A percentile compares a stretch with the other conserved stretches of the same genome.
Conservation (phyloP, 495 filamentous ascomycete genomes). For the Cenococcum geophilum region DNA sequence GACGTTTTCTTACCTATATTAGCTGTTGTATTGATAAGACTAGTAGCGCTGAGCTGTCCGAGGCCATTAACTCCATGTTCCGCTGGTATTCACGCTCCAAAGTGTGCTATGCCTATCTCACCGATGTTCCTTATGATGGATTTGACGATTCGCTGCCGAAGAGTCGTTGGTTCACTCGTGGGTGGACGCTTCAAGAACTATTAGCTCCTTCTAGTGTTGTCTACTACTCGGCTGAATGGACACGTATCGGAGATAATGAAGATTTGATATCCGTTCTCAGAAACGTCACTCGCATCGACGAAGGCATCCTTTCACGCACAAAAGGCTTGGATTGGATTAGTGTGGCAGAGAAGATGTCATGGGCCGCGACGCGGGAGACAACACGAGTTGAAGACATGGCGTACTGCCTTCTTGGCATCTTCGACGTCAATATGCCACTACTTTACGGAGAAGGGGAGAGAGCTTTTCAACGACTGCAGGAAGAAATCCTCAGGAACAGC, state of each 20-base stretch:
- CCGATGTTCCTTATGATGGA: not conserved
- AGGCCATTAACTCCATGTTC: constrained; percentile 46
- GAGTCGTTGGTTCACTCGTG: constrained; percentile 25
- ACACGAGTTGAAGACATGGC: constrained; percentile 24
- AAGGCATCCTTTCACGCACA: not conserved
- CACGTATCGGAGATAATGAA: constrained; percentile 8
- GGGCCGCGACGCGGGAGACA: constrained; percentile 19
- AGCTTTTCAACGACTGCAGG: constrained; percentile 21
- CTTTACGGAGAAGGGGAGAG: constrained; percentile 25
- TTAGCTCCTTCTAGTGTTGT: constrained; percentile 17
- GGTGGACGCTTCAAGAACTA: constrained; percentile 28
- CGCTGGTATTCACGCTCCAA: constrained; percentile 16
- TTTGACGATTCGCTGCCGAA: not conserved
- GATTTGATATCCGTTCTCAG: constrained; percentile 4
- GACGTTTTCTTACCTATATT: too few species aligned
- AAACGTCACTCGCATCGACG: constrained; percentile 15
- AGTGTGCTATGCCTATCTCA: constrained; percentile 21
- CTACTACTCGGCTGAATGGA: constrained; percentile 17
- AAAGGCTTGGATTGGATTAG: not conserved
- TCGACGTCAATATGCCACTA: constrained; percentile 27
- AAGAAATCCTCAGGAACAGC: constrained; percentile 21
- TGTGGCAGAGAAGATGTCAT: constrained; percentile 19
- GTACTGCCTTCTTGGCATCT: constrained; percentile 26
- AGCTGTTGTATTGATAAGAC: constrained; percentile 25
- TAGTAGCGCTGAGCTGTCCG: constrained; percentile 37